A percentile compares a stretch with the other conserved stretches of the same genome.
Conservation (phyloP, 345 rosid species). For the Ceriops decandra region DNA sequence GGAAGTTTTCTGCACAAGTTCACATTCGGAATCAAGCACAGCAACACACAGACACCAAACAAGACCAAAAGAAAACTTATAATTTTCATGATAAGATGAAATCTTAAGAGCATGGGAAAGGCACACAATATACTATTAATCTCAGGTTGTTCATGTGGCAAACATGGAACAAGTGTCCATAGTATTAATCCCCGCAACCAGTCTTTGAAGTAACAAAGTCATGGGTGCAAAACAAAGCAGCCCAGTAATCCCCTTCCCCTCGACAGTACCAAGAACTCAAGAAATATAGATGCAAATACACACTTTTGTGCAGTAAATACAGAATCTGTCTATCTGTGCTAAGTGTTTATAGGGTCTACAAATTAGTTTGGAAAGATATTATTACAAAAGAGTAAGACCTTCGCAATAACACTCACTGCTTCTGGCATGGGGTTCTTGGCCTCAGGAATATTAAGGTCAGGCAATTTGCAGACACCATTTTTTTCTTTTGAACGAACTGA, state of each 20-base stretch:
- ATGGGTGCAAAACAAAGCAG: not conserved
- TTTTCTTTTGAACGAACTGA: constrained; percentile 33
- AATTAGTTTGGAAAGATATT: not conserved
- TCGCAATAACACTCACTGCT: constrained; percentile 41
- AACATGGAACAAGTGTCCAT: no score
- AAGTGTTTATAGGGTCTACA: not conserved
- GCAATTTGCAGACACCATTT: constrained; percentile 27
- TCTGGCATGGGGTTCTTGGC: constrained; percentile 40
- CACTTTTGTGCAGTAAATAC: no score
- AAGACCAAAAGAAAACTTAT: constrained; percentile 1
- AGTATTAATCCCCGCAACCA: no score
- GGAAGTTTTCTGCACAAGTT: constrained; percentile 27
- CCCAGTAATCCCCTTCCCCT: not conserved
- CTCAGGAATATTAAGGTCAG: constrained; percentile 47
- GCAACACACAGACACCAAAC: not conserved
- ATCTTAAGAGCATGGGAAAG: not conserved
- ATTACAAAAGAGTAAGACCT: not conserved
- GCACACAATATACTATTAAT: no score
- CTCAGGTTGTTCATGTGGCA: no score
- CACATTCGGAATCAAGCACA: constrained; percentile 23
- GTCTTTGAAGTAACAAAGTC: not conserved
- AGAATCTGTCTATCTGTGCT: no score
- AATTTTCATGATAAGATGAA: not conserved
- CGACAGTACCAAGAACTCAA: constrained; percentile 7
- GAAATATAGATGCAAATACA: not conserved